These are phyloP conservation scores for Brasenia schreberi DNA, from an alignment of 164 flowering plant genomes.

Conservation along the genomic window DNA sequence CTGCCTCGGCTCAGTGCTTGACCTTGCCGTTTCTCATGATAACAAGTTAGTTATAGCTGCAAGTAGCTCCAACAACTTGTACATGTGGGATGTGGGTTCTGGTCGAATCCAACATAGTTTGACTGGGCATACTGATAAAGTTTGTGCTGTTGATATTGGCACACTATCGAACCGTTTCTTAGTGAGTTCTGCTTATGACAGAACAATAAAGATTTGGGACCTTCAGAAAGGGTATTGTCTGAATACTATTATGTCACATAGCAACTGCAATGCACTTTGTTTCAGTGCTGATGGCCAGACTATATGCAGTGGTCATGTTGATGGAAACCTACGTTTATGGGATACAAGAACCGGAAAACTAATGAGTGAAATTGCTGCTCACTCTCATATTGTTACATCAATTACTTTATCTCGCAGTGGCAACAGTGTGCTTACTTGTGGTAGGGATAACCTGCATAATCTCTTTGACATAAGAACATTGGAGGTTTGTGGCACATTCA, in stretches of 20 bases:
- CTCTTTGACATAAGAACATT: constrained; percentile 59
- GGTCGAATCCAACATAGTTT: constrained; percentile 79
- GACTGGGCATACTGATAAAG: constrained; percentile 89
- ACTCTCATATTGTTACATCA: constrained; percentile 71
- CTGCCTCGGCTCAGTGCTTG: constrained; percentile 84
- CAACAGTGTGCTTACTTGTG: constrained; percentile 56
- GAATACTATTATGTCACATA: constrained; percentile 63
- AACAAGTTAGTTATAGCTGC: constrained; percentile 73
- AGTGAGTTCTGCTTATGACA: constrained; percentile 90
- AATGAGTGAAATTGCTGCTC: constrained; percentile 83
- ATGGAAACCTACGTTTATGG: constrained; percentile 89
- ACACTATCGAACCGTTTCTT: constrained; percentile 55
- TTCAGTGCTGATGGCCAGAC: constrained; percentile 79
- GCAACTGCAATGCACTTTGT: constrained; percentile 86
- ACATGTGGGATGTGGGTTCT: constrained; percentile 75
- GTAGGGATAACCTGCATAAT: constrained; percentile 88
- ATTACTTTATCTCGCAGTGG: constrained; percentile 65
- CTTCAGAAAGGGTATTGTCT: constrained; percentile 76
- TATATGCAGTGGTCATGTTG: constrained; percentile 84
- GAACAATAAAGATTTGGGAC: constrained; percentile 91
- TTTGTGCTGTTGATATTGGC: constrained; percentile 81
- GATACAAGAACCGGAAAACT: constrained; percentile 66
- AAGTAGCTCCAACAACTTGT: constrained; percentile 79
- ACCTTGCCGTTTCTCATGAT: constrained; percentile 69
- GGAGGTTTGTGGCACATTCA: constrained; percentile 73